Evolutionary conservation across 352 stramenopile genomes (phyloP), one percentile per base, ranked within the genome.

Genomic region (Ophiocytium majus): DNA sequence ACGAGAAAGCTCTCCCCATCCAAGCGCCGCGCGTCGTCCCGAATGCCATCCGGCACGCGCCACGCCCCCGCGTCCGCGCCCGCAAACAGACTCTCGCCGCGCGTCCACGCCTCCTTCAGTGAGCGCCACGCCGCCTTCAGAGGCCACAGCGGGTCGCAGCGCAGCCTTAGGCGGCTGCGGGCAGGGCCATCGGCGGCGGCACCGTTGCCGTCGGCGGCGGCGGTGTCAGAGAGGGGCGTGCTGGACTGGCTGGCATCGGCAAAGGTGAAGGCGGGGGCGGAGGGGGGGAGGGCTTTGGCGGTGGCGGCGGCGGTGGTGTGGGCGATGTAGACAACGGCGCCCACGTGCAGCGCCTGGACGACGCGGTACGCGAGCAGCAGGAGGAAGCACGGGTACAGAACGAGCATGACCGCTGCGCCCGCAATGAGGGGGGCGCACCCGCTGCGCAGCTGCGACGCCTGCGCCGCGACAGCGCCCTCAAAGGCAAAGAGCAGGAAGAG

Each of bases 401-500:
- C 5, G 5, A 78, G 66, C 35, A 78, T 5, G 5, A 14, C 35
- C 5, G 17, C 32, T 5, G 66, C 5, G 35, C 5, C 66, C 5
- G 14, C 66, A 14, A 78, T 17, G 32, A 78, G 32, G 5, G 32
- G 10, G 5, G 66, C 35, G 35, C 66, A 78, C 35, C 5, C 5
- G 35, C 66, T 78, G 5, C 32, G 35, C 35, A 78, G 35, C 32
- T 17, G 5, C 5, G 66, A 78, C 32, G 66, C 66, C 35, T 78
- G 66, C 32, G 66, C 66, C 5, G 66, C 35, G 35, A 78, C 66
- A 14, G 66, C 32, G 32, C 66, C 66, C 35, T 78, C 66, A 14
- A 17, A 78, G 5, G 66, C 66, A 14, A 78, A 78, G 32, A 78
- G 66, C 35, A 78, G 35, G 66, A 78, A 78, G 32, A 78, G 35